Conservation (phyloP, 768 basidiomycete genomes). For the Tylopilus sp. region DNA sequence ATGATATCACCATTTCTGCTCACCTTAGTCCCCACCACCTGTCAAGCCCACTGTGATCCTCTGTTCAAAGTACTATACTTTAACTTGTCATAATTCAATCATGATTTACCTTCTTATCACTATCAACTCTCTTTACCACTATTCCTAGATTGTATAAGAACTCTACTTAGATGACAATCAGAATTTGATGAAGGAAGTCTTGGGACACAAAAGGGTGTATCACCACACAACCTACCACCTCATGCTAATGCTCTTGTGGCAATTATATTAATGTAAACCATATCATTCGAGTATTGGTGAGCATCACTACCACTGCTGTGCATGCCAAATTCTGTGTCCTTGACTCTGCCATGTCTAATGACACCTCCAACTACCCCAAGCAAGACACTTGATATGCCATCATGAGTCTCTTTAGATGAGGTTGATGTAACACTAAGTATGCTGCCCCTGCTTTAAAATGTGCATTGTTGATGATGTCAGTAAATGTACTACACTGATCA, state of each 20-base stretch:
- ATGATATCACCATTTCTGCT: too few relatives aligned
- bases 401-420: slow-evolving; percentile 81
- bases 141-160: slow-evolving; percentile 97
- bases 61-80: too few relatives aligned
- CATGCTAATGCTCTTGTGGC: slow-evolving; percentile 46
- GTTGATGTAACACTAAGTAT: slow-evolving; percentile 85
- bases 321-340: slow-evolving; percentile 77
- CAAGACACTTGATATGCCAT: slow-evolving; percentile 73
- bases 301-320: slow-evolving; percentile 81
- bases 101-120: too few relatives aligned
- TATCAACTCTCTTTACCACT: too few relatives aligned
- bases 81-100: too few relatives aligned
- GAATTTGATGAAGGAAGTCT: slow-evolving; percentile 59
- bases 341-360: slow-evolving; percentile 72
- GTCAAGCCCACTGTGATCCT: too few relatives aligned
- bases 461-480: slow-evolving; percentile 68
- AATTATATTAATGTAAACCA: slow-evolving; percentile 91
- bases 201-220: slow-evolving; percentile 89
- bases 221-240: not conserved
- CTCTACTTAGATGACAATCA: slow-evolving; percentile 52
- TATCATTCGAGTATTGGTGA: slow-evolving; percentile 87
- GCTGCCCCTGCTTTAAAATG: slow-evolving; percentile 61
- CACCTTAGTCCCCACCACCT: too few relatives aligned
- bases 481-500: slow-evolving; percentile 61
- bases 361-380: slow-evolving; percentile 72